These are phyloP conservation scores for Yarrowia galli DNA, from an alignment of 1,139 yeast species.

Conservation along the genomic window DNA sequence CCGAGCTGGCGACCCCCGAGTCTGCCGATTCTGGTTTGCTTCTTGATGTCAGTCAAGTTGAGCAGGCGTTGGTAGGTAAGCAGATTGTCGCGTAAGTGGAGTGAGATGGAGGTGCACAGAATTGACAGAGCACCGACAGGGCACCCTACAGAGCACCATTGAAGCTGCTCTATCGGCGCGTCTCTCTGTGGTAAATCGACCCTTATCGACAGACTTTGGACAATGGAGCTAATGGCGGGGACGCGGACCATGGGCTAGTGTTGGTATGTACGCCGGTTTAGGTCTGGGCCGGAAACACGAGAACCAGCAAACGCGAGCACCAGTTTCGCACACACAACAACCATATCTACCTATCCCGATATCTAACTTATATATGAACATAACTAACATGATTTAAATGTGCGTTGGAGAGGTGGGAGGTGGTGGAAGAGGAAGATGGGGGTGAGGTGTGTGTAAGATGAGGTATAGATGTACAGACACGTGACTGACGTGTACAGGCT, in stretches of 20 bases:
- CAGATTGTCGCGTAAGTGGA: constrained; percentile 1
- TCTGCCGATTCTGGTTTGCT: constrained; percentile 5
- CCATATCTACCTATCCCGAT: constrained; percentile 6
- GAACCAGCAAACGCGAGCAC: neutral
- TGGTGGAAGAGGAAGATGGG: neutral
- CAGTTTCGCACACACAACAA: neutral
- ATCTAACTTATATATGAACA: constrained; percentile 29
- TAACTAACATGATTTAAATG: constrained; percentile 1
- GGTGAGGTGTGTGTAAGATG: no score
- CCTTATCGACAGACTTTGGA: no score
- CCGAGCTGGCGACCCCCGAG: constrained; percentile 22
- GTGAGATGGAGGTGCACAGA: no score
- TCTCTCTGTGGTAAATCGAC: no score
- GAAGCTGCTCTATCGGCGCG: no score
- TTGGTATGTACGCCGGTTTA: no score
- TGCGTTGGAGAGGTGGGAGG: neutral
- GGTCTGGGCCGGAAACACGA: neutral
- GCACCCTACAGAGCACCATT: no score
- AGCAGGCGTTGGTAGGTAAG: constrained; percentile 15
- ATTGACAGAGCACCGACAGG: no score
- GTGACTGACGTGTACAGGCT: no score
- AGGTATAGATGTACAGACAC: no score
- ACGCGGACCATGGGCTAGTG: constrained; percentile 7
- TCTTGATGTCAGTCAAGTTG: neutral
- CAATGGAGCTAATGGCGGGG: no score